Evolutionary conservation across 1,284 basidiomycete genomes (phyloP).

Genomic region (Neotropicomus parvogracilis): DNA sequence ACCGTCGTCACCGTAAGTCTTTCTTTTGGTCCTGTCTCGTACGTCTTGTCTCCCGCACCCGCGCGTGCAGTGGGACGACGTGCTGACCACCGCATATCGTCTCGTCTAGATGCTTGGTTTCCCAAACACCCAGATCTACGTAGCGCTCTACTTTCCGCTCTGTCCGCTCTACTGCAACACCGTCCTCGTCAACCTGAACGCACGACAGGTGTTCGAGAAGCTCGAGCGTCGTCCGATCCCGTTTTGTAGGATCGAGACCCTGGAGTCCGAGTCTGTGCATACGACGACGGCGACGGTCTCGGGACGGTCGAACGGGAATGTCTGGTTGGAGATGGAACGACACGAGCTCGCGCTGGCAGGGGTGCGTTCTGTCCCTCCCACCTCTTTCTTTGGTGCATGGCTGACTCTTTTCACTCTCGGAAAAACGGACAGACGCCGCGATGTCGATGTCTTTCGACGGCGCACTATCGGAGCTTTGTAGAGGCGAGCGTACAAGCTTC

Average conservation of each 20-base stretch:
- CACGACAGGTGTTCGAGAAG: constrained; percentile 14
- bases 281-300: background rate
- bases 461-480: background rate
- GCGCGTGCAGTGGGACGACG: too few relatives aligned
- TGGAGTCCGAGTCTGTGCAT: background rate
- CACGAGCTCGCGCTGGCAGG: constrained; percentile 2
- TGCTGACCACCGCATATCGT: too few relatives aligned
- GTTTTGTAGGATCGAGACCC: constrained; percentile 5
- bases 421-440: too few relatives aligned
- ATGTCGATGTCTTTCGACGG: too few relatives aligned
- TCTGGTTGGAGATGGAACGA: background rate
- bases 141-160: constrained; percentile 27
- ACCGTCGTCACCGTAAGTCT: constrained; percentile 14
- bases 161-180: constrained; percentile 34
- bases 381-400: too few relatives aligned
- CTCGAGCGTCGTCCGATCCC: constrained; percentile 5
- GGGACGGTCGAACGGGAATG: background rate
- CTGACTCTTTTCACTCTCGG: too few relatives aligned
- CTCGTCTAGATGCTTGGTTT: constrained; percentile 17
- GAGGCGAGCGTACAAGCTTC: constrained; percentile 17
- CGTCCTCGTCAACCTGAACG: constrained; percentile 32
- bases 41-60: too few relatives aligned
- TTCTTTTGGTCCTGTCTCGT: too few relatives aligned
- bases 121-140: constrained; percentile 17
- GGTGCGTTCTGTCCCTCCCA: background rate